A percentile compares a stretch with the other conserved stretches of the same genome.
Evolutionary conservation across 306 rosid genomes (phyloP).

Genomic region (Vigna mungo): DNA sequence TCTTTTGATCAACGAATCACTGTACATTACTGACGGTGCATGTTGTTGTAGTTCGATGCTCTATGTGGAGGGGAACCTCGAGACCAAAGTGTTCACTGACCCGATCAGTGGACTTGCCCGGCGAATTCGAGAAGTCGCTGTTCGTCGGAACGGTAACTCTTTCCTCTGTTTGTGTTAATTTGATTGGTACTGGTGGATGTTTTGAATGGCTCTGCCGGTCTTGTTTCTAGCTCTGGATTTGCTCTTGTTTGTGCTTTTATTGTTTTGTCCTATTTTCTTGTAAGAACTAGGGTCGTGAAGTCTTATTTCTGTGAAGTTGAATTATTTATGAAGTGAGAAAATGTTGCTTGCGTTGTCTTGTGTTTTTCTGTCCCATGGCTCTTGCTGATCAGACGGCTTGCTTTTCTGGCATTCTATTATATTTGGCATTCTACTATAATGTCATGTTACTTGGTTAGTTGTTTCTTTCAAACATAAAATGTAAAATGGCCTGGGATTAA

Average conservation of each 20-base stretch:
- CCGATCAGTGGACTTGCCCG: slow-evolving; percentile 77
- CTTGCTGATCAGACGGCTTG: background rate
- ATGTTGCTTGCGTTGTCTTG: background rate
- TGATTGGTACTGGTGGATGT: background rate
- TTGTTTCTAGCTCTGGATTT: background rate
- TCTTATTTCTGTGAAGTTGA: background rate
- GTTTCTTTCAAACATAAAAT: slow-evolving; percentile 12
- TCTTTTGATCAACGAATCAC: background rate
- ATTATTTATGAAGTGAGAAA: background rate
- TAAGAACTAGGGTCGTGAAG: too few relatives aligned
- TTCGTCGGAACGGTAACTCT: slow-evolving; percentile 76
- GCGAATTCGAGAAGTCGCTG: slow-evolving; percentile 75
- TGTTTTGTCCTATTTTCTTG: background rate
- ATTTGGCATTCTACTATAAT: too few relatives aligned
- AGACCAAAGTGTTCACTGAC: slow-evolving; percentile 77
- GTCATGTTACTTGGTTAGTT: background rate
- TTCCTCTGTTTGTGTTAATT: background rate
- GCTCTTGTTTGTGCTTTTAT: slow-evolving; percentile 6
- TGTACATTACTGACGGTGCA: background rate
- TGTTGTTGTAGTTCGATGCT: slow-evolving; percentile 63
- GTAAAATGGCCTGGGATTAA: background rate
- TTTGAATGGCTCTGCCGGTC: background rate
- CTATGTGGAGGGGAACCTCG: slow-evolving; percentile 88
- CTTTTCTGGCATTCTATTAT: too few relatives aligned
- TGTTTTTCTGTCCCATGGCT: background rate